phyloP scores from a whole-genome alignment of 1,284 basidiomycete species.

The Ceratobasidium sp. region DNA sequence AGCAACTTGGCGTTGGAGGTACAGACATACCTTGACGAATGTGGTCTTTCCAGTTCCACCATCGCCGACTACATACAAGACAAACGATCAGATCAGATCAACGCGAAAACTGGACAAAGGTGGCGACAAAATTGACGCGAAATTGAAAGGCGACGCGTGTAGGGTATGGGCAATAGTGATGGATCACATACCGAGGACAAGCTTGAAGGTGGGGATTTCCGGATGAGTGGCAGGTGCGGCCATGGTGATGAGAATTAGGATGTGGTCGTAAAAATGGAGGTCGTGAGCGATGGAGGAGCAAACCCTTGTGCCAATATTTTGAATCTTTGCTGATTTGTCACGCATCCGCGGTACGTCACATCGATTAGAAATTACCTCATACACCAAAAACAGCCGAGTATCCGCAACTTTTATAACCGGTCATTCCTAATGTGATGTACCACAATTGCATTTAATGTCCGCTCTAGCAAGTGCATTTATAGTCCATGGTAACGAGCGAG shows the following conservation, averaged over 20 bases:
- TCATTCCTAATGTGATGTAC: no score
- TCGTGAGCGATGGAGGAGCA: constrained; percentile 42
- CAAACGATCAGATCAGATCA: constrained; percentile 45
- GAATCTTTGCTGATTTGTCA: constrained; percentile 29
- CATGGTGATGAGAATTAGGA: constrained; percentile 37
- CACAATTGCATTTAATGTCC: constrained; percentile 32
- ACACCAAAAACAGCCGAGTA: not conserved
- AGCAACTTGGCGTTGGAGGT: not conserved
- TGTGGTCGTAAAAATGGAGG: constrained; percentile 35
- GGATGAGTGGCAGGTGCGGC: constrained; percentile 16
- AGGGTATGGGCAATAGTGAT: not conserved
- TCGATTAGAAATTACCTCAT: constrained; percentile 9
- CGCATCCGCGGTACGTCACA: constrained; percentile 8
- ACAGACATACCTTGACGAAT: constrained; percentile 84
- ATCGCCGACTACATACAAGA: constrained; percentile 75
- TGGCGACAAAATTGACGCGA: constrained; percentile 43
- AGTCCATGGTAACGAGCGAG: constrained; percentile 5
- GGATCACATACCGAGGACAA: constrained; percentile 88
- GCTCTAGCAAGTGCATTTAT: constrained; percentile 11
- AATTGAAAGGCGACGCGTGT: constrained; percentile 45
- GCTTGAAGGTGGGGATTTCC: constrained; percentile 91
- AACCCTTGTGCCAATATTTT: constrained; percentile 31
- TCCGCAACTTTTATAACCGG: no score
- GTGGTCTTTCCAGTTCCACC: constrained; percentile 99
- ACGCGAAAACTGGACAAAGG: constrained; percentile 42